These are phyloP conservation scores for Epichloe baconii DNA, from an alignment of 2,329 filamentous ascomycete species.

Conservation along the genomic window DNA sequence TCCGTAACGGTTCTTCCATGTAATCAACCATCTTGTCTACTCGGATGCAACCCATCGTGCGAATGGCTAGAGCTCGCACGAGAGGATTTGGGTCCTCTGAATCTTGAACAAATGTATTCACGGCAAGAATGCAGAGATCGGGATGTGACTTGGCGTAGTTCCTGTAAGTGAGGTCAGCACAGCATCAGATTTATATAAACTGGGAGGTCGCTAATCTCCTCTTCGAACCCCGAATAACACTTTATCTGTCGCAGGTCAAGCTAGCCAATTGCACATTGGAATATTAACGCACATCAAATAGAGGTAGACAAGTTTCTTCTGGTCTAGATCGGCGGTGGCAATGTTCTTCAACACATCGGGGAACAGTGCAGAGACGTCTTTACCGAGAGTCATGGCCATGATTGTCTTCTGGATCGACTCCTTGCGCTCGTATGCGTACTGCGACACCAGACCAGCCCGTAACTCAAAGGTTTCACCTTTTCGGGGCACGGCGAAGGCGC, in stretches of 20 bases:
- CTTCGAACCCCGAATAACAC: background rate
- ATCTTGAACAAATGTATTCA: conserved; percentile 98
- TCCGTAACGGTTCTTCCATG: conserved; percentile 94
- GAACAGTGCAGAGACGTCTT: conserved; percentile 94
- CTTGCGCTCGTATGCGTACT: conserved; percentile 98
- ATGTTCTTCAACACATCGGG: conserved; percentile 99
- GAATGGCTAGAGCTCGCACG: conserved; percentile 84
- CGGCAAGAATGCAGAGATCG: conserved; percentile 93
- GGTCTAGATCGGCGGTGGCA: conserved; percentile 83
- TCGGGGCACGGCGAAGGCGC: conserved; percentile 80
- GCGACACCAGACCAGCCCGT: conserved; percentile 86
- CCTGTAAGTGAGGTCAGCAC: conserved; percentile 34
- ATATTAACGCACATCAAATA: conserved; percentile 64
- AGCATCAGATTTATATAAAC: background rate
- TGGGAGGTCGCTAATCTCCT: background rate
- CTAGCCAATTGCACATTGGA: background rate
- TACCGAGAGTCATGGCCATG: conserved; percentile 98
- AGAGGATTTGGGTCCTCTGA: conserved; percentile 97
- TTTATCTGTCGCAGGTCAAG: background rate
- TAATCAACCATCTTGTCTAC: conserved; percentile 99
- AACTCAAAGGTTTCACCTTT: conserved; percentile 99
- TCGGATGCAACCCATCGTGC: conserved; percentile 96
- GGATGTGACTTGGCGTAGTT: conserved; percentile 99
- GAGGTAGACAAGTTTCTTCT: conserved; percentile 98
- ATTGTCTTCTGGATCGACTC: conserved; percentile 99